Base-by-base conservation (phyloP, 148 eudicot genomes). In the Oxyria digyna region DNA sequence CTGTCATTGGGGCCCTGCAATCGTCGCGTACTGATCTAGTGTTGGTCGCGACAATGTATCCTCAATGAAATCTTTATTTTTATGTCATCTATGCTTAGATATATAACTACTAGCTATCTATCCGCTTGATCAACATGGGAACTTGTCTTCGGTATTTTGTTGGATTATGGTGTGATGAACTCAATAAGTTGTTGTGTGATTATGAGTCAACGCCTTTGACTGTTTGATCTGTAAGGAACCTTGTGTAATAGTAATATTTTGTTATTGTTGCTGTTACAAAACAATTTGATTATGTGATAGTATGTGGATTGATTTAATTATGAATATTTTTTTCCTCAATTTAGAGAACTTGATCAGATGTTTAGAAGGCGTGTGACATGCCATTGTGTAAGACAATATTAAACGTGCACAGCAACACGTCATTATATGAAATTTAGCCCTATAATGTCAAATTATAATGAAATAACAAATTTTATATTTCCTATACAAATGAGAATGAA, bases 1-100 rank as follows among this genome's bases (percentile, higher is more conserved):
- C 73, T 71, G 29, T 54, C 62, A 54, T 54, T 54, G 62, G 62
- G 62, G 62, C 62, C 62, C 62, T 54, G 32, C 62, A 54, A 9
- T 52, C 31, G 59, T 52, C 59, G 29, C 1, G 0, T 11, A 35
- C 17, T 6, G 50, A 15, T 45, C 52, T 46, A 46, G 52, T 46
- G 52, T 6, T 52, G 29, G 31, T 12, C 1, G 62, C 27, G 32
- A 54, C 62, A 54, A 23, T 54, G 62, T 24, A 54, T 26, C 62
- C 62, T 54, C 32, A 24, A 10, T 54, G 62, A 24, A 23, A 24
- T 15, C 24, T 54, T 23, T 54, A 5, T 24, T 7, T 52, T 20
- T 23, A 52, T 52, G 27, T 20, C 8, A 6, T 35, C 38, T 35
- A 6, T 8, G 9, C 18, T 45, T 45, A 45, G 15, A 45, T 14